Conservation (phyloP, 2,329 filamentous ascomycete genomes). For the Diaporthe eres region DNA sequence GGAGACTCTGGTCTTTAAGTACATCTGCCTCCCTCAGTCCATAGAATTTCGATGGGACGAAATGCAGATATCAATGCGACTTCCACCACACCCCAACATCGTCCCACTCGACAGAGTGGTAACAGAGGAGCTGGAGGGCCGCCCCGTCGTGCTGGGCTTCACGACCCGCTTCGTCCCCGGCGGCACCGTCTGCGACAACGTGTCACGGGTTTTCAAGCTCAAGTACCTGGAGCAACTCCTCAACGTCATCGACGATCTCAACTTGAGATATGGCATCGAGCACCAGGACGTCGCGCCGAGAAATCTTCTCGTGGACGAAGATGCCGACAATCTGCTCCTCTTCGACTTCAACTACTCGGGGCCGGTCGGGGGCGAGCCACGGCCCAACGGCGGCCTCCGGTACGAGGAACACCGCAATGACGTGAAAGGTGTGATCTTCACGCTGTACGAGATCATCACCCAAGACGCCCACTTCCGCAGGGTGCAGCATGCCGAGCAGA, state of each 20-base stretch:
- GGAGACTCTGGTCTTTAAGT: not conserved
- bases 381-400: not conserved
- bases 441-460: conserved; percentile 54
- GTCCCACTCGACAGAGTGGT: conserved; percentile 47
- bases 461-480: conserved; percentile 45
- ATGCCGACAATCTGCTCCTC: conserved; percentile 50
- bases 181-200: conserved; percentile 50
- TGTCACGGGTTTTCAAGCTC: conserved; percentile 51
- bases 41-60: conserved; percentile 49
- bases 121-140: conserved; percentile 43
- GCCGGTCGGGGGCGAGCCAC: conserved; percentile 43
- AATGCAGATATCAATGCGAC: conserved; percentile 52
- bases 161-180: conserved; percentile 51
- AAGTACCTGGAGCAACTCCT: conserved; percentile 54
- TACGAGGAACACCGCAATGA: conserved; percentile 48
- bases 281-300: conserved; percentile 55
- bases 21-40: not conserved
- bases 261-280: conserved; percentile 52
- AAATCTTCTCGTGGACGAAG: conserved; percentile 53
- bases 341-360: conserved; percentile 54
- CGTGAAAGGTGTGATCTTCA: conserved; percentile 52
- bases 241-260: conserved; percentile 53
- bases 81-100: conserved; percentile 49
- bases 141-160: conserved; percentile 43
- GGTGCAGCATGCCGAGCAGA: conserved; percentile 47